Evolutionary conservation across 371 early-diverging fungal species (phyloP).

Genomic region (Syncephalastrum monosporum): DNA sequence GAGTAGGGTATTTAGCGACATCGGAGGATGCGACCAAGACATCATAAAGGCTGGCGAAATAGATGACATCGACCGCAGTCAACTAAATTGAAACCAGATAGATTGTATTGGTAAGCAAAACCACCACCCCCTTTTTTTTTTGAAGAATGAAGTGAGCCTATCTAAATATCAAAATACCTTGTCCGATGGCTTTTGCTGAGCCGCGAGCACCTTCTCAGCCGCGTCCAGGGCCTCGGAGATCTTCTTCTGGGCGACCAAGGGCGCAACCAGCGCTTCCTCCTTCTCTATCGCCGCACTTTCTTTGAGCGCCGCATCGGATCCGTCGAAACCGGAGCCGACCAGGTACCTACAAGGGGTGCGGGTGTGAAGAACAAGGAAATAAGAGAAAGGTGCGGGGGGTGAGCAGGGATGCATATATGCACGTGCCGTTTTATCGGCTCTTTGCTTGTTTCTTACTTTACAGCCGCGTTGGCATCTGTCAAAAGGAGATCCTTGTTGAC

Average conservation of each 20-base stretch:
- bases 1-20: slow-evolving; percentile 28
- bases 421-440: background rate
- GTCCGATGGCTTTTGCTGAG: background rate
- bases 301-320: slow-evolving; percentile 18
- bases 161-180: too few species aligned
- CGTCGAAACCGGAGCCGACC: slow-evolving; percentile 28
- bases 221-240: slow-evolving; percentile 28
- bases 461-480: slow-evolving; percentile 42
- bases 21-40: slow-evolving; percentile 26
- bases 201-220: slow-evolving; percentile 23
- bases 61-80: slow-evolving; percentile 32
- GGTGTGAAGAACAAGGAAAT: background rate
- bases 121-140: too few species aligned
- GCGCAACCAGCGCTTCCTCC: slow-evolving; percentile 30
- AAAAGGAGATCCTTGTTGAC: slow-evolving; percentile 19
- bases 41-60: slow-evolving; percentile 37
- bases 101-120: too few species aligned
- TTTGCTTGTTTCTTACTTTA: slow-evolving; percentile 23
- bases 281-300: slow-evolving; percentile 37
- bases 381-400: background rate
- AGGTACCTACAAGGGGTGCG: slow-evolving; percentile 22
- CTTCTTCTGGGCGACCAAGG: slow-evolving; percentile 37
- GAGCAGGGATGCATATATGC: background rate
- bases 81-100: slow-evolving; percentile 5
- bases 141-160: too few species aligned